Base-by-base conservation (phyloP, 805 yeast genomes). In the Kazachstania viticola region DNA sequence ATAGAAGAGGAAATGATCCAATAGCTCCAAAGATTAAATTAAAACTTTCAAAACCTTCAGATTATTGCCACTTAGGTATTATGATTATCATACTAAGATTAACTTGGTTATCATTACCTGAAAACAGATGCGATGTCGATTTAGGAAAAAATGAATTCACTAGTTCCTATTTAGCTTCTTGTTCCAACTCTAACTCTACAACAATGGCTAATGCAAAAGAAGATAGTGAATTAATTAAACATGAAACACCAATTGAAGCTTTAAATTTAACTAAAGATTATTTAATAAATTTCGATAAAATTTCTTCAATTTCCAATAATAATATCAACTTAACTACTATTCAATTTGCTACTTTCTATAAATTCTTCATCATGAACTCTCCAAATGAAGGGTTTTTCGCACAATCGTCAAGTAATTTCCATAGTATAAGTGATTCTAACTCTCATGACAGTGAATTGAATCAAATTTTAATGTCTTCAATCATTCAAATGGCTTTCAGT, bases 401-500 rank as follows among this genome's bases (percentile, higher is more conserved):
- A 29, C 18, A n/a, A n/a, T 30, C 28, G 21, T 16, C 37, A 12
- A 25, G 25, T 15, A 42, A 41, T 25, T n/a, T n/a, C 29, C 46
- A 21, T 31, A 37, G 31, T 38, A 40, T 34, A 18, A 30, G 37
- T 28, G 39, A 35, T 27, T 27, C 40, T 21, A 38, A 34, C 25
- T 50, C 54, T 16, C 59, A 54, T 31, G 79, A 71, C 44, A 76
- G 72, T 34, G 77, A 75, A 27, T 72, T 71, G 30, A 64, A 74
- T 2, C 75, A 67, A 42, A 67, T 73, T 6, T 65, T 69, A 33
- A 49, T 68, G 11, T 73, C 77, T 1, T 64, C 73, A 54, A 58
- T 75, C 19, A 54, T 75, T 12, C 82, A 75, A 44, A 73, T 78
- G 79, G 81, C 78, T 0, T 63, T 71, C 33, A 65, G 77, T 24